These are phyloP conservation scores for Plectosphaerella sp. DNA, from an alignment of 2,329 filamentous ascomycete genomes.

Conservation along the genomic window DNA sequence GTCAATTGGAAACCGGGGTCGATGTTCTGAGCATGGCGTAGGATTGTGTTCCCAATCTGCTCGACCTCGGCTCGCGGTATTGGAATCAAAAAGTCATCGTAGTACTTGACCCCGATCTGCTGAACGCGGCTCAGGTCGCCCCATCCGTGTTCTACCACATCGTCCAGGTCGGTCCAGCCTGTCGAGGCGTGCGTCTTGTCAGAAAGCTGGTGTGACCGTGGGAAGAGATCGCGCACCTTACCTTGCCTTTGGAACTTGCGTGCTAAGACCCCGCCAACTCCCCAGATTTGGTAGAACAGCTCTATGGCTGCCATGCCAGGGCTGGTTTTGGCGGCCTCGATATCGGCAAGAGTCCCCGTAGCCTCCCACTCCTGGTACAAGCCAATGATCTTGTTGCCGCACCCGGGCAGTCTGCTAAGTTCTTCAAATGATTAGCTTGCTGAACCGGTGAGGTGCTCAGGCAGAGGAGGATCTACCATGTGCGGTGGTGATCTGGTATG, in stretches of 20 bases:
- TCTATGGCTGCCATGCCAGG: conserved; percentile 59
- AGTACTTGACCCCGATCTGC: conserved; percentile 92
- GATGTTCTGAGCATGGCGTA: conserved; percentile 61
- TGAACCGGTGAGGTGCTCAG: neutral
- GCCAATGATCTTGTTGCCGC: conserved; percentile 71
- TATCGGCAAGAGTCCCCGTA: conserved; percentile 58
- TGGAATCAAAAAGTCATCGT: conserved; percentile 72
- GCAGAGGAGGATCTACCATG: neutral
- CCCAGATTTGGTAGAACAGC: conserved; percentile 82
- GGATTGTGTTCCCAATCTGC: conserved; percentile 58
- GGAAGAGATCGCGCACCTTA: conserved; percentile 6
- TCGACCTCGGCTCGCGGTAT: conserved; percentile 74
- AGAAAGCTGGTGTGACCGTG: no score
- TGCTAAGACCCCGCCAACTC: conserved; percentile 80
- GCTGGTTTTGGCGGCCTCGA: conserved; percentile 59
- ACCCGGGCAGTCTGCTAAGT: conserved; percentile 65
- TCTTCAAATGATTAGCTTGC: conserved; percentile 26
- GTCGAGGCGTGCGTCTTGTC: no score
- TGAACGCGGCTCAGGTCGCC: conserved; percentile 68
- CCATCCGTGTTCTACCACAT: conserved; percentile 84
- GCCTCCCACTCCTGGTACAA: conserved; percentile 72
- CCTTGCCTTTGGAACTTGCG: conserved; percentile 72
- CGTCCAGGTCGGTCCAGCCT: conserved; percentile 79
- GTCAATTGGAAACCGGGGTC: conserved; percentile 49
- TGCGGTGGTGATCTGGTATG: conserved; percentile 39